Base-by-base conservation (phyloP, 2,329 filamentous ascomycete species). In the Colletotrichum spinosum region DNA sequence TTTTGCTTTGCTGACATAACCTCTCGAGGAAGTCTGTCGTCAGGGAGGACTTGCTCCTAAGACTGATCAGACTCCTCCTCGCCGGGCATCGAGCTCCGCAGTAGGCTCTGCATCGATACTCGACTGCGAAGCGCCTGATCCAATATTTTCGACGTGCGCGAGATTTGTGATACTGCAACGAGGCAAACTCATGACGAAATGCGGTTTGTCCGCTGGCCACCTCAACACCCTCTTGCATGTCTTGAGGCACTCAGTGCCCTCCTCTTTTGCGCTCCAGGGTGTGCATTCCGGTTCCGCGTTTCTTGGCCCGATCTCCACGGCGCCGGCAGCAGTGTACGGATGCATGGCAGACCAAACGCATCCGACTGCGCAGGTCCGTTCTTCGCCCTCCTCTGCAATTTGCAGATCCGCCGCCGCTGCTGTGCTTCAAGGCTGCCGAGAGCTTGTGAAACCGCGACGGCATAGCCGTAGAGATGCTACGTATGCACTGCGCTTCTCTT, bases 141-240 rank as follows among this genome's bases (percentile, higher is more conserved):
- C 4, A 25, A 25, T 37, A 38, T 33, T 46, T 54, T 51, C 42
- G 35, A 6, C 35, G 53, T 15, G 12, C 34, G 45, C 38, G 25
- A 48, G 13, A 38, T 46, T 55, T 44, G 25, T 44, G 51, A 65
- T 58, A 67, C 60, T 51, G 64, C 44, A 15, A 15, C 17, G 34
- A 46, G 15, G 39, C 48, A 54, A 64, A 60, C 12, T 39, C 44
- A 65, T 67, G 64, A 67, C 64, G 54, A 65, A 46, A 67, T 65
- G 49, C 7, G 55, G 64, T 67, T 65, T 67, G 64, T 67, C 64
- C 42, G 35, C 34, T 17, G 37, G 45, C 33, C 17, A 60, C 34
- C n/a, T 15, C 38, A 39, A 15, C 25, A 42, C 38, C 25, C 15
- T 39, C 33, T 25, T 39, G 13, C 35, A 46, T 41, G 37, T 48